Base-by-base conservation (phyloP, 306 rosid genomes). In the Dryas octopetala region DNA sequence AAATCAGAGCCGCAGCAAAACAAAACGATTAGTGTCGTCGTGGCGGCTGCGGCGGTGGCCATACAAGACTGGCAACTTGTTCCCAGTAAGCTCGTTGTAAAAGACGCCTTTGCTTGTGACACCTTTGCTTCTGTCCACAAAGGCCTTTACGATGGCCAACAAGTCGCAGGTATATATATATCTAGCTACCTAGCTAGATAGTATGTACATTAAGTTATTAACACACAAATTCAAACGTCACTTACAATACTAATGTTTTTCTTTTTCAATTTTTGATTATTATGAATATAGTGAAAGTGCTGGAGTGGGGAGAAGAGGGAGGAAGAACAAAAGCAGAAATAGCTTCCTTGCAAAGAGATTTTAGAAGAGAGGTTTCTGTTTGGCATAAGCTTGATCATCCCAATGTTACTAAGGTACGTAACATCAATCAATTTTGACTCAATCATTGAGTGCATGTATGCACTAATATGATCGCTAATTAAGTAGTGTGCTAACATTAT, bases 351-450 rank as follows among this genome's bases (percentile, higher is more conserved):
- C 0, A 61, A 16, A 61, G 45, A 16, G 49, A 70, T 68, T 68
- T 76, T 17, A 62, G 14, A 9, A 62, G 45, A 1, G 70, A 68
- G 69, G 45, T 76, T 76, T 48, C 47, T 8, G 52, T 68, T 48
- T 76, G 75, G 80, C 50, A 68, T 40, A 48, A 40, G 45, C 80
- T 76, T 77, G 70, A 77, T 5, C 75, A 77, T 49, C 69, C 74
- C 13, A 77, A 77, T 43, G n/a, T 77, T 68, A 71, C 68, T 9
- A 68, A 48, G 77, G 77, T 60, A 60, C 16, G 9, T 32, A 32
- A 32, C 38, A 32, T 32, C 23, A 23, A 23, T 23, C 23, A 23
- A 32, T 32, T 32, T 32, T 32, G 38, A 32, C 38, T 32, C 38
- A 32, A 32, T 32, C 38, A 32, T 2, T 2, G 38, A 32, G 38